Conservation (phyloP, 2,329 filamentous ascomycete genomes). For the Colletotrichum sp. region DNA sequence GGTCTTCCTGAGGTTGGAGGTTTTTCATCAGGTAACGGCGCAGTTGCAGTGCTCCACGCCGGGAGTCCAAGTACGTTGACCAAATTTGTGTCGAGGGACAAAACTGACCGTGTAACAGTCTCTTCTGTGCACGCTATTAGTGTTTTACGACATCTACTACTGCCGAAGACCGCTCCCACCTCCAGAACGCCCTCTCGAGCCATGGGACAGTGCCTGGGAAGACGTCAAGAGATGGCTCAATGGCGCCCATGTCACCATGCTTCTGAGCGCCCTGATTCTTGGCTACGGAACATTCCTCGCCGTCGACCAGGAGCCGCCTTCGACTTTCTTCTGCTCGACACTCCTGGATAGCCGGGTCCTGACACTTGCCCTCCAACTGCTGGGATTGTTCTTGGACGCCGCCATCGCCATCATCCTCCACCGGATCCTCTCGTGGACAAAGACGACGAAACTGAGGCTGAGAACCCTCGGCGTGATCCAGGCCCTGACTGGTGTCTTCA, state of each 20-base stretch:
- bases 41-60: slow-evolving; percentile 56
- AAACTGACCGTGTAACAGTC: slow-evolving; percentile 35
- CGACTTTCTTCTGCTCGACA: slow-evolving; percentile 57
- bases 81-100: too few species aligned
- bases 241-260: slow-evolving; percentile 42
- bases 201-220: slow-evolving; percentile 52
- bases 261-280: slow-evolving; percentile 42
- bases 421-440: slow-evolving; percentile 56
- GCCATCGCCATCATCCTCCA: slow-evolving; percentile 52
- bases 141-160: slow-evolving; percentile 49
- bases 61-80: slow-evolving; percentile 50
- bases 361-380: slow-evolving; percentile 46
- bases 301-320: slow-evolving; percentile 41
- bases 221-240: slow-evolving; percentile 53
- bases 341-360: slow-evolving; percentile 41
- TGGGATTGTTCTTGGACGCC: slow-evolving; percentile 52
- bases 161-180: slow-evolving; percentile 29
- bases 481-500: slow-evolving; percentile 41
- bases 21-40: slow-evolving; percentile 49
- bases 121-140: slow-evolving; percentile 50
- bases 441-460: slow-evolving; percentile 52
- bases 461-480: slow-evolving; percentile 49
- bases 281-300: slow-evolving; percentile 47
- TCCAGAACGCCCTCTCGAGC: slow-evolving; percentile 46
- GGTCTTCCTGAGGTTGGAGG: slow-evolving; percentile 52